Base-by-base conservation (phyloP, 2,329 filamentous ascomycete species). In the Simplicillium aogashimaense region DNA sequence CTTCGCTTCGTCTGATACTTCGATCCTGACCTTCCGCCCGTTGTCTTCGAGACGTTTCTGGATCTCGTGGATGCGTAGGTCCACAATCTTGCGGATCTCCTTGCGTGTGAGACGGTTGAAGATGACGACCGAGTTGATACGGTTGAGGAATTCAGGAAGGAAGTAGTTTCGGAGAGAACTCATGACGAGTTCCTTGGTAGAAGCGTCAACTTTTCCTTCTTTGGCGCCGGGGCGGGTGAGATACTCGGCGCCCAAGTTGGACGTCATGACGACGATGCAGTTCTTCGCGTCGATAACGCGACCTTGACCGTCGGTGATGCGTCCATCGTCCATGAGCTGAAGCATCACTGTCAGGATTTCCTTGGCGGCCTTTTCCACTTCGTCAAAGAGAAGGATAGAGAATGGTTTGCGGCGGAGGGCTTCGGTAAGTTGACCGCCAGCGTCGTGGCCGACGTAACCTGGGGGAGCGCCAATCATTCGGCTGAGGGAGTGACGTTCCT, bases 201-300 rank as follows among this genome's bases (percentile, higher is more conserved):
- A 81, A 0, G 80, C 72, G 52, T 98, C 92, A 50, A 98, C 92
- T 56, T 72, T 81, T 53, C 90, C 90, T 52, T 94, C 86, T 39
- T 81, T 78, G 38, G 76, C 76, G 41, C 81, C 80, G 13, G 85
- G 83, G 16, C 88, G 83, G 31, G 85, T 69, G n/a, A 98, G 82
- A 60, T 82, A 94, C 60, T 97, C 92, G 28, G 92, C 92, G 49
- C 92, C 92, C 45, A 98, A 64, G 68, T 98, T 98, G 54, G 88
- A 95, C 1, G 92, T 98, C 88, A 98, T 94, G 64, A 98, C 92
- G 34, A 98, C 90, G 51, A 98, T 97, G 60, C 90, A 97, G 73
- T 98, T 98, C 66, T 83, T 87, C 45, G 90, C 92, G 54, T 98
- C 92, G 41, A 98, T 81, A 37, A 95, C 74, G 59, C 92, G 81